Base-by-base conservation (phyloP, 2,329 filamentous ascomycete genomes). In the Fusarium dimerum region DNA sequence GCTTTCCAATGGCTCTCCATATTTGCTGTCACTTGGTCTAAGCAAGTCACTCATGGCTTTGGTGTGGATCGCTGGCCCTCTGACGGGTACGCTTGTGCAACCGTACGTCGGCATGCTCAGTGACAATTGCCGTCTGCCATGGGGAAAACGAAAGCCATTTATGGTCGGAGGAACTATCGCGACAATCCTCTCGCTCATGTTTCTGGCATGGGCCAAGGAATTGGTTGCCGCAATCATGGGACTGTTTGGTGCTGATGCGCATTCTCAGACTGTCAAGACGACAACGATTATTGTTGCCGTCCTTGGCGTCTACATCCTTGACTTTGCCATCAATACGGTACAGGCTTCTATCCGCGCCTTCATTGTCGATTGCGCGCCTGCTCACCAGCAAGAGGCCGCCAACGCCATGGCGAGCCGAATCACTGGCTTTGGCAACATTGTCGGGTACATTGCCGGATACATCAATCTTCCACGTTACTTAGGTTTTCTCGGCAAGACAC, bases 281-380 rank as follows among this genome's bases (percentile, higher is more conserved):
- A 76, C 78, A 40, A 83, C 89, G 44, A 93, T 96, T 60, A 76
- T 90, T 32, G 80, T 90, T 51, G 93, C 93, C 8, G 91, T 96
- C 6, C 68, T 92, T 30, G 88, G 92, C 75, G 89, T 97, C 64
- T 97, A 96, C 72, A 79, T 94, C 45, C 81, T 97, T 46, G 93
- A 97, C 70, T 94, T 97, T 71, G 86, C 92, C 64, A 94, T 97
- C 76, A 97, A 97, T 73, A 94, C 92, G 82, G 90, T 97, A 34
- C 93, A 97, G 81, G 93, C 94, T 45, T 89, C 86, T 5, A 89
- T 97, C 66, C 84, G 92, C 59, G 91, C 92, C 20, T 96, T 95
- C 68, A 96, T 97, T 49, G 89, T 97, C 20, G 93, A 97, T 68
- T 93, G 92, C 66, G 89, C 90, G 1, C 94, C 94, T 0, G 84